These are phyloP conservation scores for Malassezia pachydermatis DNA, from an alignment of 1,284 basidiomycete species.

Conservation along the genomic window DNA sequence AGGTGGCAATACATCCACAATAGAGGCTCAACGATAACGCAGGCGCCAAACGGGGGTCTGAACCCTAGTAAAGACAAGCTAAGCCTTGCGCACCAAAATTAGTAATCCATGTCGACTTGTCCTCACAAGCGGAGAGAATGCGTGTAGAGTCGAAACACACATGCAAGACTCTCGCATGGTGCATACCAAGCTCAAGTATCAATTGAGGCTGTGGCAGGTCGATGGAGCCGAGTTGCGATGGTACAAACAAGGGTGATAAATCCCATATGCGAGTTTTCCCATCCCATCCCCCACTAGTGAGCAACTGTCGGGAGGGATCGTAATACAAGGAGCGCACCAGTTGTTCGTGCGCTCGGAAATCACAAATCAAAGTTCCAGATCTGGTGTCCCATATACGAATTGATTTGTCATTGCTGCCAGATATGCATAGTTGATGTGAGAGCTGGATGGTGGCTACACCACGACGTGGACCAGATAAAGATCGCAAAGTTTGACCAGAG, in stretches of 20 bases:
- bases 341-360: slow-evolving; percentile 8
- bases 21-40: no score
- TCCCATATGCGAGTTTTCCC: slow-evolving; percentile 11
- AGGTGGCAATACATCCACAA: no score
- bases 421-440: background rate
- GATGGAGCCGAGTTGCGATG: background rate
- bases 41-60: no score
- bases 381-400: slow-evolving; percentile 5
- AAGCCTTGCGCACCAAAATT: slow-evolving; percentile 8
- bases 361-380: background rate
- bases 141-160: slow-evolving; percentile 9
- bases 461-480: background rate
- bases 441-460: slow-evolving; percentile 8
- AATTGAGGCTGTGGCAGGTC: background rate
- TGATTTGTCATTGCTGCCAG: slow-evolving; percentile 11
- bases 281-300: slow-evolving; percentile 14
- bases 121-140: slow-evolving; percentile 9
- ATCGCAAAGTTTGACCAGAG: background rate
- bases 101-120: slow-evolving; percentile 5
- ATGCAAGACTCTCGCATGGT: slow-evolving; percentile 12
- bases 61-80: no score
- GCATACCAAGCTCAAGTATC: slow-evolving; percentile 5
- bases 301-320: slow-evolving; percentile 2
- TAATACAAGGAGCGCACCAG: slow-evolving; percentile 12
- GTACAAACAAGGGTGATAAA: background rate